Evolutionary conservation across 768 basidiomycete species (phyloP).

Genomic region (Tricholoma matsutake): DNA sequence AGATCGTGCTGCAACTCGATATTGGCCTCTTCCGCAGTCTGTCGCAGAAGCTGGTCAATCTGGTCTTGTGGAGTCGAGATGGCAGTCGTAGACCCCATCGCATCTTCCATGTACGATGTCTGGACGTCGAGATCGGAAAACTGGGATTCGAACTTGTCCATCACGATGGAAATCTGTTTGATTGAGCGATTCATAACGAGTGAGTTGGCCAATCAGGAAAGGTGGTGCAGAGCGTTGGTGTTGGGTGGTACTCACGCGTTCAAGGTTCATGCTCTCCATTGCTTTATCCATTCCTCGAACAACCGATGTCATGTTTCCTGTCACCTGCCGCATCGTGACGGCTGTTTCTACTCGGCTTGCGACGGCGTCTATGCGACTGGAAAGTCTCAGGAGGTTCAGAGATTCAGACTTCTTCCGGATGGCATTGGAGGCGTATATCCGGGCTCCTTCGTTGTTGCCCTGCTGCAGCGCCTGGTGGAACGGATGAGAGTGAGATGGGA

Average conservation of each 20-base stretch:
- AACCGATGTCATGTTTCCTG: constrained; percentile 94
- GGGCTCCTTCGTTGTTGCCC: constrained; percentile 94
- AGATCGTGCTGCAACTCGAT: constrained; percentile 94
- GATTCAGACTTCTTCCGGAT: constrained; percentile 97
- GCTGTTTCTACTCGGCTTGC: constrained; percentile 97
- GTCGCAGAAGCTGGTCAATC: constrained; percentile 86
- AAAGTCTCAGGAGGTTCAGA: constrained; percentile 85
- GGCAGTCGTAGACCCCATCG: constrained; percentile 92
- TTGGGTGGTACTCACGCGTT: constrained; percentile 58
- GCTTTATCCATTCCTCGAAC: constrained; percentile 99
- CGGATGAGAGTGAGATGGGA: neutral
- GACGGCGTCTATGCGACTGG: constrained; percentile 94
- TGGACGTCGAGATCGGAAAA: constrained; percentile 98
- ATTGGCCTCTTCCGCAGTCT: constrained; percentile 96
- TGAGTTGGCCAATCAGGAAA: neutral
- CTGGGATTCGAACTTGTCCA: constrained; percentile 98
- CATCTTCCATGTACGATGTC: constrained; percentile 96
- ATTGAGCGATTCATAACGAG: neutral
- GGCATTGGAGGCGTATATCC: constrained; percentile 97
- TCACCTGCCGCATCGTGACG: constrained; percentile 95
- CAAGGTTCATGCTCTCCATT: constrained; percentile 99
- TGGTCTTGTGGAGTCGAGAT: constrained; percentile 96
- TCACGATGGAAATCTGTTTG: constrained; percentile 87
- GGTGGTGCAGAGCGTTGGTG: neutral
- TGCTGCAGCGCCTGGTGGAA: constrained; percentile 82